These are phyloP conservation scores for Aspergillus arachidicola DNA, from an alignment of 2,329 filamentous ascomycete species.

Conservation along the genomic window DNA sequence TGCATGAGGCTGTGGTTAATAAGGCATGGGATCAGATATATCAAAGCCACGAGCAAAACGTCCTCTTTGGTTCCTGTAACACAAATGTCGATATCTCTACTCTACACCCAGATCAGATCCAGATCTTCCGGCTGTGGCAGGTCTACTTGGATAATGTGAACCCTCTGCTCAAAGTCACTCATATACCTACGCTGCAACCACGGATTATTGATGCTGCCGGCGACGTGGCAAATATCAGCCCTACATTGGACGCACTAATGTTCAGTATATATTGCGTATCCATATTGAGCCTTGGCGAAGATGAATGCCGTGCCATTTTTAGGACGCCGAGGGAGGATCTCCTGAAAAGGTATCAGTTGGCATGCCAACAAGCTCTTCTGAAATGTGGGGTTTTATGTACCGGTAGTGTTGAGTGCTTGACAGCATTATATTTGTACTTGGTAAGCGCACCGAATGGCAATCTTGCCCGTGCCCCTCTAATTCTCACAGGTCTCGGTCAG, in stretches of 20 bases:
- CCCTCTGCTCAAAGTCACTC: conserved; percentile 68
- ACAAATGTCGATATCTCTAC: conserved; percentile 48
- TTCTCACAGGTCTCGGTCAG: conserved; percentile 57
- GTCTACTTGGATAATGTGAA: conserved; percentile 71
- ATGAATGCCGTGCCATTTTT: conserved; percentile 54
- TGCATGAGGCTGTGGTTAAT: conserved; percentile 43
- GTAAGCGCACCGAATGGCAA: conserved; percentile 39
- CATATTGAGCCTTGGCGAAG: conserved; percentile 56
- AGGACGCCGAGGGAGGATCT: conserved; percentile 41
- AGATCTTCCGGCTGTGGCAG: conserved; percentile 64
- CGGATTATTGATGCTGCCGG: conserved; percentile 65
- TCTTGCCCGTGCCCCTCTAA: conserved; percentile 22
- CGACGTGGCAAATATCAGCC: conserved; percentile 56
- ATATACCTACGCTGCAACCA: conserved; percentile 66
- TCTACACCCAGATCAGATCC: conserved; percentile 64
- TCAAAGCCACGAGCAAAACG: conserved; percentile 45
- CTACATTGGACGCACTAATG: conserved; percentile 66
- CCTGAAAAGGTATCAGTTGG: conserved; percentile 46
- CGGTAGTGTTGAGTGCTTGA: conserved; percentile 50
- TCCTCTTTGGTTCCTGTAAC: conserved; percentile 56
- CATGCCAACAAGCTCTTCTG: conserved; percentile 51
- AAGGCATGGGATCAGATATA: conserved; percentile 51
- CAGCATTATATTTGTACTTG: conserved; percentile 57
- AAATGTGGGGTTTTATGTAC: conserved; percentile 48
- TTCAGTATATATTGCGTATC: conserved; percentile 67